Base-by-base conservation (phyloP, 148 eudicot genomes). In the Silene latifolia region DNA sequence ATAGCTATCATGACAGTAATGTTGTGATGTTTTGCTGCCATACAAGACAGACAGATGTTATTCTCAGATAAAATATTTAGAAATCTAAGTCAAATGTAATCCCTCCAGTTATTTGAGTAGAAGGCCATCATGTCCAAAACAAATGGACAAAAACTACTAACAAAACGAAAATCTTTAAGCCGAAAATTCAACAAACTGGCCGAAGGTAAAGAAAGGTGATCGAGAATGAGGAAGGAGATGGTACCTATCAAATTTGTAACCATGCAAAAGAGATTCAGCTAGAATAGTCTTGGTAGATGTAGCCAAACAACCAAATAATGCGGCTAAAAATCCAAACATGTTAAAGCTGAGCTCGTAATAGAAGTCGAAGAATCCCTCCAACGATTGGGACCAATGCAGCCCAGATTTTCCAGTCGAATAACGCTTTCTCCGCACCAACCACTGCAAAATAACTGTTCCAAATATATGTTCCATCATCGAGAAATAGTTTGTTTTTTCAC, bases 231-330 rank as follows among this genome's bases (percentile, higher is more conserved):
- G 65, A 23, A 53, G 39, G 27, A 15, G 54, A 32, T 24, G 63
- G 69, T 85, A 91, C 98, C 98, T 94, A 74, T 94, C 98, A 78
- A 94, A 94, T 81, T 94, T 94, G 86, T 94, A 94, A 29, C 97
- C 92, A 80, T 94, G 98, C 84, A 94, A 84, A 69, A 94, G 83
- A 74, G 98, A 94, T 83, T 94, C 98, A 15, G 98, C 98, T 67
- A 94, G 93, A 84, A 94, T 94, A 23, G 98, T 94, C 70, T 94
- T 94, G 35, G 96, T 94, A 20, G 98, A 94, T 13, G 98, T 94
- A 27, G 98, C 98, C 76, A 94, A 86, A 78, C 98, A 94, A 61
- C 98, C 98, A 86, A 94, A 81, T 77, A 94, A 87, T 20, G 98
- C 98, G 72, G 98, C 98, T 80, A 88, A 86, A 83, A 94, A 94